Base-by-base conservation (phyloP, 805 yeast genomes). In the Middelhovenomyces tepae region DNA sequence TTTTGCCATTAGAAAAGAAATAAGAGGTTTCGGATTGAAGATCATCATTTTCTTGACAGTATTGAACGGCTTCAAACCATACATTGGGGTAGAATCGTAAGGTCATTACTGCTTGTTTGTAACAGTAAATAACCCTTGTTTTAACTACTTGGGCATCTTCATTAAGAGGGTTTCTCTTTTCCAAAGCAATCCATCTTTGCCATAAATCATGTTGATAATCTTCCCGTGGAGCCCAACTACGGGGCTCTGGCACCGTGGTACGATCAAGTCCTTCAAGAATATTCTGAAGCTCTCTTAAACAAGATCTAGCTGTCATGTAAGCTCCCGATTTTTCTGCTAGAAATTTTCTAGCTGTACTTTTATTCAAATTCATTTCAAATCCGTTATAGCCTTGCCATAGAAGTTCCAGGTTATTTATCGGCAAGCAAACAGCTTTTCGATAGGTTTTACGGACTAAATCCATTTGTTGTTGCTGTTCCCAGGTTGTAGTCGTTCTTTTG, bases 221-320 rank as follows among this genome's bases (percentile, higher is more conserved):
- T 46, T 55, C 41, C 4, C 29, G 46, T 24, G 65, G 7, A 18
- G 30, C 25, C 54, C 44, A 43, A 5, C 44, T 48, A 4, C 54
- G 46, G 4, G 32, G 52, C 38, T 11, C 57, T 47, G 42, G 61
- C 35, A 35, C 51, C 37, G 44, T 56, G 39, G 38, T 40, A 3
- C 75, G 57, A 35, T 61, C 61, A 7, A 82, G 48, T 14, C 67
- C 71, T 22, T 60, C 58, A 0, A 84, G 72, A 3, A 78, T 43
- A 40, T 72, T 71, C 8, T 66, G 62, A 69, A 85, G 73, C 50
- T 83, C 94, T 26, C 72, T 75, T 40, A 73, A 73, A 59, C 81
- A 66, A 0, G 91, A 70, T 41, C 95, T 68, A 2, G 95, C 87
- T 43, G 71, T 75, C 95, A 89, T 83, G 52, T 86, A 91, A 9